phyloP scores from a whole-genome alignment of 2,329 filamentous ascomycete genomes.

The Alternaria tenuissima region DNA sequence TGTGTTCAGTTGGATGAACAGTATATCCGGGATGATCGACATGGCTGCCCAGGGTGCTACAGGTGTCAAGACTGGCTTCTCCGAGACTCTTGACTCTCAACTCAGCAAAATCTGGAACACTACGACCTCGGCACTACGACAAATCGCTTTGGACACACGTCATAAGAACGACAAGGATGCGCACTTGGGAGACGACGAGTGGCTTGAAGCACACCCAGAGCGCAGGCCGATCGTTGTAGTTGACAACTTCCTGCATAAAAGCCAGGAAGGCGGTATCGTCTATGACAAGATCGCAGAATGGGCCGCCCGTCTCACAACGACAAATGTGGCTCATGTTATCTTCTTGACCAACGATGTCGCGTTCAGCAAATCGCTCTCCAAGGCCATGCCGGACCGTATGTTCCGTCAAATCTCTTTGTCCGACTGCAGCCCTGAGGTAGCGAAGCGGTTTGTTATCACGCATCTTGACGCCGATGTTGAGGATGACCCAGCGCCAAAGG shows the following conservation, averaged over 20 bases:
- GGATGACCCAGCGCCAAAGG: conserved; percentile 51
- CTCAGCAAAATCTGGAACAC: conserved; percentile 89
- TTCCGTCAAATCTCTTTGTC: conserved; percentile 87
- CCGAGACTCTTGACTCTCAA: conserved; percentile 89
- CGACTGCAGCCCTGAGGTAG: conserved; percentile 83
- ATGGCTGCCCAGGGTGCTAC: conserved; percentile 93
- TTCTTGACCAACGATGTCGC: conserved; percentile 91
- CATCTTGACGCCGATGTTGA: conserved; percentile 69
- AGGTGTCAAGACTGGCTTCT: conserved; percentile 92
- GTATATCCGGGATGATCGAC: conserved; percentile 88
- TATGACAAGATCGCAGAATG: conserved; percentile 75
- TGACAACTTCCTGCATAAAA: conserved; percentile 89
- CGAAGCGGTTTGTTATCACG: conserved; percentile 87
- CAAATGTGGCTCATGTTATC: conserved; percentile 91
- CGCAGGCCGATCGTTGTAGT: conserved; percentile 83
- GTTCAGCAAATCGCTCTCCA: conserved; percentile 85
- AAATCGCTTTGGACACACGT: conserved; percentile 74
- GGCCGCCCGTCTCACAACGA: conserved; percentile 82
- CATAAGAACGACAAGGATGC: conserved; percentile 77
- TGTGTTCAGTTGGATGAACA: conserved; percentile 97
- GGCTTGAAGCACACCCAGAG: conserved; percentile 88
- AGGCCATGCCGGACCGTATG: conserved; percentile 87
- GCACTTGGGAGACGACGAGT: conserved; percentile 80
- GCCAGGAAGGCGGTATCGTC: conserved; percentile 56
- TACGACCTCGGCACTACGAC: conserved; percentile 78